Base-by-base conservation (phyloP, 176 grass and related monocot genomes). In the Oryza glaberrima region DNA sequence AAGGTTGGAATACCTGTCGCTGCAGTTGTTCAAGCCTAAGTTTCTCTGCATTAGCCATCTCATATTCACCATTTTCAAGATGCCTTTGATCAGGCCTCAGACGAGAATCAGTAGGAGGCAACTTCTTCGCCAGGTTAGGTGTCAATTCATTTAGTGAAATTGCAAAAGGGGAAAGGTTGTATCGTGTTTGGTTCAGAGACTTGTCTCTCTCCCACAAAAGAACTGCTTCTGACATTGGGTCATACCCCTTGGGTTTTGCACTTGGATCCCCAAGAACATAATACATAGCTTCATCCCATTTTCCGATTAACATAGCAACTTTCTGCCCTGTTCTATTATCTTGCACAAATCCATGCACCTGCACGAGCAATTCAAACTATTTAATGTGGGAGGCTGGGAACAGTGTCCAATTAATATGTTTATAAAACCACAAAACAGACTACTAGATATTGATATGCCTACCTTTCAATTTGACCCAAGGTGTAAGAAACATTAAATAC, bases 241-340 rank as follows among this genome's bases (percentile, higher is more conserved):
- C 95, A 65, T 98, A 98, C 52, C 87, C 91, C 64, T 88, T 95
- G 9, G 95, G 93, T 79, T 98, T 98, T 23, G 69, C 81, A 83
- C 89, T 92, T 82, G 91, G 95, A 83, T 98, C 95, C 36, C 95
- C 95, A 28, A 98, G 85, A 32, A 95, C 93, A 91, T 95, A 98
- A 83, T 98, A 98, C 87, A 98, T 86, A 65, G 95, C 95, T 90
- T 98, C 95, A 84, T 98, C 95, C 95, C 95, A 98, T 69, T 98
- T 98, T 70, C 95, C 95, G 19, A 98, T 91, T 84, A 98, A 44
- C 89, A 98, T 95, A 48, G 95, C 95, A 14, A 98, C 95, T 69
- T 95, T 98, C 82, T 90, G 61, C 25, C 93, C 95, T 30, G 95
- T 98, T 70, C 58, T 91, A 78, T 98, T 95, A 84, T 98, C 91